Base-by-base conservation (phyloP, 2,329 filamentous ascomycete species). In the Ciborinia camelliae region DNA sequence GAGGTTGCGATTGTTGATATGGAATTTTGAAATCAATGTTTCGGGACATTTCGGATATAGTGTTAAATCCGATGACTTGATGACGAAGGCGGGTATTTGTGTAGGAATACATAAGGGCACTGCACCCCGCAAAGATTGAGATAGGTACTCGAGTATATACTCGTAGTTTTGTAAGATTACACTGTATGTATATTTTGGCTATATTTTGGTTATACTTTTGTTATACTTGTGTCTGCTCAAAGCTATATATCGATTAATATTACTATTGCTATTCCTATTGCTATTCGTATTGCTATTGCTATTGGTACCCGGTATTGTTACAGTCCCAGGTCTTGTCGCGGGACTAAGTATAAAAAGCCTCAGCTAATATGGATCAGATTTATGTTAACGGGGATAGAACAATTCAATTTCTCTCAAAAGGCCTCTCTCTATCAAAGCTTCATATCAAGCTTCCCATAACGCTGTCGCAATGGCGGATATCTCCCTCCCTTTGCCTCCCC, bases 381-480 rank as follows among this genome's bases (percentile, higher is more conserved):
- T 35, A 5, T 23, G n/a, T 8, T 10, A 45, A 32, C 14, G 28
- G 28, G 4, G 39, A 45, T 57, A 32, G 26, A 45, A 43, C 54
- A 45, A 32, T 15, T 20, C 50, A 32, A n/a, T 52, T 52, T 32
- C 50, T 1, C 39, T 39, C 10, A 8, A 61, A 20, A 52, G 35
- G 30, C 35, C 26, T 30, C 9, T 12, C n/a, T n/a, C n/a, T 20
- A 23, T 60, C 26, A 32, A 45, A 10, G 20, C 47, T 41, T 58
- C 20, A 1, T 4, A 35, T 32, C 28, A 58, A 37, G 45, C 39
- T 51, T 55, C 6, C 23, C 15, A 20, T 20, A 4, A 26, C 12
- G 26, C 4, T 7, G n/a, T 47, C 54, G 35, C 26, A 32, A 64
- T 59, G 53, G 45, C 53, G 35, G 47, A 60, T n/a, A 20, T 37